Evolutionary conservation across 1,284 basidiomycete species (phyloP).

Genomic region (Xerocomus nothofagi): DNA sequence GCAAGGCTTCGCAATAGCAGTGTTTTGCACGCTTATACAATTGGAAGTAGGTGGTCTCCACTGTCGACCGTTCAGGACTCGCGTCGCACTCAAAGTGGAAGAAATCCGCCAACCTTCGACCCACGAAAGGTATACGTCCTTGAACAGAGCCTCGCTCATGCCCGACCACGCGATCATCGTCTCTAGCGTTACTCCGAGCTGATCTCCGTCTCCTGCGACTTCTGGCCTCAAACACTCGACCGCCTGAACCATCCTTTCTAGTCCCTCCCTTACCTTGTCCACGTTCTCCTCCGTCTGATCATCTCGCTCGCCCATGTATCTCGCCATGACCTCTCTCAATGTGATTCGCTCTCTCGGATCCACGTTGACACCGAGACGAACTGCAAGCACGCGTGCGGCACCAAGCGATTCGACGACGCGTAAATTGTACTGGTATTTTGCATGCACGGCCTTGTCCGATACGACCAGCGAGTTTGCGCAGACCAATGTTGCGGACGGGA

Average conservation of each 20-base stretch:
- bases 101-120: conserved; percentile 59
- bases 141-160: conserved; percentile 55
- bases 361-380: conserved; percentile 49
- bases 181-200: conserved; percentile 63
- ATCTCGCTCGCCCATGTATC: conserved; percentile 45
- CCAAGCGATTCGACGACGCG: conserved; percentile 85
- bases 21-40: conserved; percentile 79
- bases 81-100: conserved; percentile 1
- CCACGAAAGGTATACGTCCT: conserved; percentile 71
- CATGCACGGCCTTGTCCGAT: conserved; percentile 78
- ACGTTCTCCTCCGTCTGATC: conserved; percentile 43
- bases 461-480: conserved; percentile 84
- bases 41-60: conserved; percentile 77
- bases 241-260: conserved; percentile 49
- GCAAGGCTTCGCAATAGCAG: conserved; percentile 74
- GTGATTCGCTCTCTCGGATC: conserved; percentile 50
- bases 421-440: conserved; percentile 81
- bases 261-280: conserved; percentile 45
- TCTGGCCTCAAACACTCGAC: conserved; percentile 55
- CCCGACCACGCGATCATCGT: conserved; percentile 73
- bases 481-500: conserved; percentile 59
- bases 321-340: conserved; percentile 51
- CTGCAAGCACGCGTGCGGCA: conserved; percentile 71
- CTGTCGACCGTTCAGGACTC: conserved; percentile 40
- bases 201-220: conserved; percentile 31